phyloP scores from a whole-genome alignment of 768 basidiomycete species.

The Rhizopogon vesiculosus region DNA sequence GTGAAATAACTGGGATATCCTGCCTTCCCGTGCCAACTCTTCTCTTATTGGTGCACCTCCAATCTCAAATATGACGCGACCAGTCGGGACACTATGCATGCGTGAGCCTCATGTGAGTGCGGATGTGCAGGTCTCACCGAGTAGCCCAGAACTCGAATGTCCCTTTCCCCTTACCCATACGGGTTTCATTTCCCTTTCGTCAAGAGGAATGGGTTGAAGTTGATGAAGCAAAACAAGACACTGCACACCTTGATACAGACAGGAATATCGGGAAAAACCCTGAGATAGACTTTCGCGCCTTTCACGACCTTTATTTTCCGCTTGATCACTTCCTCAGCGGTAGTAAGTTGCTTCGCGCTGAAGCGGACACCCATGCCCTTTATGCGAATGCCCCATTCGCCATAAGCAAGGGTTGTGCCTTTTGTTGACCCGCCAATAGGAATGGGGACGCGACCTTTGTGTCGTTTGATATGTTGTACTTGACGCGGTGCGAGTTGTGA shows the following conservation, averaged over 20 bases:
- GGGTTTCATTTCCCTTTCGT: constrained; percentile 87
- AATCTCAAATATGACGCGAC: constrained; percentile 91
- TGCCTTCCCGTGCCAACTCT: constrained; percentile 90
- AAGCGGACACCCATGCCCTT: constrained; percentile 78
- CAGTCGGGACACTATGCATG: constrained; percentile 66
- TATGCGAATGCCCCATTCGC: constrained; percentile 89
- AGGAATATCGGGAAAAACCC: constrained; percentile 95
- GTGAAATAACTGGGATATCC: constrained; percentile 12
- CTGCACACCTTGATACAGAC: constrained; percentile 87
- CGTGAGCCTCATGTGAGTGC: not conserved
- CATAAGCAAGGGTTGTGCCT: constrained; percentile 89
- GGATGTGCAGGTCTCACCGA: constrained; percentile 44
- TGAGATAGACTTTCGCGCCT: constrained; percentile 78
- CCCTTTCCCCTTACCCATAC: constrained; percentile 99
- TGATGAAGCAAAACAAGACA: not conserved
- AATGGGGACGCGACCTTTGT: constrained; percentile 85
- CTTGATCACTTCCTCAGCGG: constrained; percentile 84
- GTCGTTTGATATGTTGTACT: constrained; percentile 81
- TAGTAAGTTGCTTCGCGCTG: constrained; percentile 83
- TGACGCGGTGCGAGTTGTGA: constrained; percentile 76
- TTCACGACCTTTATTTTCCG: constrained; percentile 88
- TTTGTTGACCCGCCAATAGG: constrained; percentile 88
- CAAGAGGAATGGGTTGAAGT: not conserved
- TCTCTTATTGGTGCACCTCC: constrained; percentile 87
- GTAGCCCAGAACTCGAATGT: constrained; percentile 97